Conservation (phyloP, 441 rosid genomes). For the Euphorbia celastroides region DNA sequence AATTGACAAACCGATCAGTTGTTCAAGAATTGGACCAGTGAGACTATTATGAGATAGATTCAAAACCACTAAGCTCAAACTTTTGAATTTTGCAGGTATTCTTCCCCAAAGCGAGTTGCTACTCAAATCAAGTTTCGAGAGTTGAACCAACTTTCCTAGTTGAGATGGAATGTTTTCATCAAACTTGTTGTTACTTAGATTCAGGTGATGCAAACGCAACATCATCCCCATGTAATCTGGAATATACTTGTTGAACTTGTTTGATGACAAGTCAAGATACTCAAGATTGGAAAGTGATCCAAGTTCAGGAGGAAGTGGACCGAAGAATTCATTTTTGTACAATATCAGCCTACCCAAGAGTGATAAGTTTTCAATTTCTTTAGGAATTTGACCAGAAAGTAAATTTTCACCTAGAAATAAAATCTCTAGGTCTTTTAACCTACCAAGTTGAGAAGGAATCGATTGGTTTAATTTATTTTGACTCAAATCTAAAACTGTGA, state of each 20-base stretch:
- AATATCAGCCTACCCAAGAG: conserved; percentile 7
- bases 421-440: background rate
- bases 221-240: conserved; percentile 11
- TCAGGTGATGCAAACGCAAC: conserved; percentile 13
- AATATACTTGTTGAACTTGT: conserved; percentile 17
- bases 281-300: conserved; percentile 12
- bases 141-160: background rate
- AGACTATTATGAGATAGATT: conserved; percentile 28
- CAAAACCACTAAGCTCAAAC: conserved; percentile 19
- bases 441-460: too few species aligned
- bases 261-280: conserved; percentile 16
- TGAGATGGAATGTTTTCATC: conserved; percentile 15
- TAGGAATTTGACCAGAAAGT: background rate
- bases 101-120: conserved; percentile 19
- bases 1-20: background rate
- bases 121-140: background rate
- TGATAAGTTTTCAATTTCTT: conserved; percentile 23
- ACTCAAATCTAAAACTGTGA: too few species aligned
- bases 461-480: too few species aligned
- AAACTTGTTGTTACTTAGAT: conserved; percentile 27
- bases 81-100: conserved; percentile 10
- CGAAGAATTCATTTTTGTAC: conserved; percentile 20
- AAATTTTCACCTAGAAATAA: background rate
- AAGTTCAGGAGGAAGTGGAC: conserved; percentile 23
- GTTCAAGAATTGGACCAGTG: conserved; percentile 6